Evolutionary conservation across 106 monocot species (phyloP).

Genomic region (Dioscorea dumetorum): DNA sequence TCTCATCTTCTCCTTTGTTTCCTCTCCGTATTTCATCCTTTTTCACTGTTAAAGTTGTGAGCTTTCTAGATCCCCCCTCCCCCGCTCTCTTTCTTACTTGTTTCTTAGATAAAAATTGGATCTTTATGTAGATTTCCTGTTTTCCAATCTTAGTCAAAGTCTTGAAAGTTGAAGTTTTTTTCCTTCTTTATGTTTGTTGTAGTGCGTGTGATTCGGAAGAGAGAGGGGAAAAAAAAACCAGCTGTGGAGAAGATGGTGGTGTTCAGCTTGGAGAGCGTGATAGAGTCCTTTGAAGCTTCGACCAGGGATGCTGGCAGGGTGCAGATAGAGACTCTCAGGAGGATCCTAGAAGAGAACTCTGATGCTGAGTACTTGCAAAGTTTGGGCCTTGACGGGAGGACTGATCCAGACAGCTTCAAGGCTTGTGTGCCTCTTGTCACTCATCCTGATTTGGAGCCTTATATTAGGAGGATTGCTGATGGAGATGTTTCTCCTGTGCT

Average conservation of each 20-base stretch:
- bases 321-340: constrained; percentile 63
- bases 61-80: no score
- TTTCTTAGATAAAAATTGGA: no score
- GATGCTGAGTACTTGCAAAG: constrained; percentile 65
- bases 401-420: constrained; percentile 68
- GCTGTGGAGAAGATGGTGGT: constrained; percentile 32
- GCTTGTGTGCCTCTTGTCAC: constrained; percentile 66
- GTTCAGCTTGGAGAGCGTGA: constrained; percentile 35
- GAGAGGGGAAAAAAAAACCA: no score
- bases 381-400: constrained; percentile 63
- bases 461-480: constrained; percentile 69
- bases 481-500: constrained; percentile 60
- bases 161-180: no score
- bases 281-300: constrained; percentile 56
- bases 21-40: no score
- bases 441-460: constrained; percentile 68
- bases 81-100: no score
- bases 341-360: constrained; percentile 63
- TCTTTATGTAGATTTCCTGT: no score
- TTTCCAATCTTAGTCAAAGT: no score
- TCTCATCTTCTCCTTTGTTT: no score
- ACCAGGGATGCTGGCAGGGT: constrained; percentile 60
- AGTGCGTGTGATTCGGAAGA: no score
- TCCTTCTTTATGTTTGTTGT: no score
- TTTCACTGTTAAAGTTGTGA: no score